Evolutionary conservation across 495 filamentous ascomycete species (phyloP).

Genomic region (Apiosordaria backusii): DNA sequence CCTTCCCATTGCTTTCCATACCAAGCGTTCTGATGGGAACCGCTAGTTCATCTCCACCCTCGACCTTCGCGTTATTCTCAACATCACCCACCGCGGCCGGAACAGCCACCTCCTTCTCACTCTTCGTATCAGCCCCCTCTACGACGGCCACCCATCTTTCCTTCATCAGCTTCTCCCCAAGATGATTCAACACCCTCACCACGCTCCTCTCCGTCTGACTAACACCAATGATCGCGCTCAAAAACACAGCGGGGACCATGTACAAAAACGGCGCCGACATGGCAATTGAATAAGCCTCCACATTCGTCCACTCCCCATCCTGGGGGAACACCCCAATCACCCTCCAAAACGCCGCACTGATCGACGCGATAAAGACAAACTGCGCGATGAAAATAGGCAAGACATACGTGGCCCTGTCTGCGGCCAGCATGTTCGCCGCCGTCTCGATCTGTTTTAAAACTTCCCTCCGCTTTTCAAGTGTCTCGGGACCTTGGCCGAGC

Average conservation of each 20-base stretch:
- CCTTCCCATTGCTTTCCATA: too few relatives aligned
- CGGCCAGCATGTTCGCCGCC: slow-evolving; percentile 11
- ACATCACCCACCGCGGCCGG: neutral
- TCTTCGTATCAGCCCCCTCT: neutral
- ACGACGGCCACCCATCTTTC: neutral
- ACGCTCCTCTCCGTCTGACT: slow-evolving; percentile 18
- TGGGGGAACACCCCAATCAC: slow-evolving; percentile 11
- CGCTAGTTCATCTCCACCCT: neutral
- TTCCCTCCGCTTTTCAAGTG: neutral
- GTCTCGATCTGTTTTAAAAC: neutral
- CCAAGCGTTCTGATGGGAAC: too few relatives aligned
- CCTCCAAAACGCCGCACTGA: slow-evolving; percentile 20
- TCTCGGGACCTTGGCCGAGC: neutral
- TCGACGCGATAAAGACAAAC: slow-evolving; percentile 13
- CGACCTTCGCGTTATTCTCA: neutral
- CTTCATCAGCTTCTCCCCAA: slow-evolving; percentile 4
- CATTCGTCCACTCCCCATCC: slow-evolving; percentile 13
- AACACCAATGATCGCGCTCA: slow-evolving; percentile 17
- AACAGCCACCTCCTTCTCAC: neutral
- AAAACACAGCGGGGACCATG: slow-evolving; percentile 14
- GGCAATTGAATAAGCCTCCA: slow-evolving; percentile 23
- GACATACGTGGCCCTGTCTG: slow-evolving; percentile 15
- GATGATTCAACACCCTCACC: slow-evolving; percentile 8
- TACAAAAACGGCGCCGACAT: slow-evolving; percentile 21
- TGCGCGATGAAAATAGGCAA: slow-evolving; percentile 18